Evolutionary conservation across 2,329 filamentous ascomycete species (phyloP), one percentile per base, ranked within the genome.

Genomic region (Trichoderma afroharzianum): DNA sequence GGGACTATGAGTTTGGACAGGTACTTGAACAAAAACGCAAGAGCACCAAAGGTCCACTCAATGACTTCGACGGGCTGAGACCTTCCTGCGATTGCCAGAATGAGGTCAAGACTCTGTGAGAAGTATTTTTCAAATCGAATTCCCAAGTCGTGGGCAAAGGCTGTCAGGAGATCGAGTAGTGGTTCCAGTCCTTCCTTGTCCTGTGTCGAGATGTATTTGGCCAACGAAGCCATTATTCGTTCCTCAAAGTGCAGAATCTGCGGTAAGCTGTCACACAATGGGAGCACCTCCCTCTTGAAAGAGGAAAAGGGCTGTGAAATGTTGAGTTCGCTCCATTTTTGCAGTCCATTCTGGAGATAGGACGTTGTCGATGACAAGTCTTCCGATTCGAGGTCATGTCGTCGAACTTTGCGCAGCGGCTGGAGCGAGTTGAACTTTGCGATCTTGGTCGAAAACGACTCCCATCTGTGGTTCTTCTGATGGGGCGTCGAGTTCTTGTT

Each of bases 1-100:
- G 94, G 92, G 0, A 96, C 92, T 26, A 99, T 83, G 0, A 98
- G 87, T 74, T 93, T 91, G 2, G 94, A 97, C 6, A 99, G 88
- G 78, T 98, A 98, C 80, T 99, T 99, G 88, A 99, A 98, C 53
- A 98, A 86, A 86, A 97, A 99, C 59, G 96, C 94, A 70, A 99
- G 85, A 76, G 93, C 95, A 14, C 92, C 94, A 82, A 99, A 99
- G 64, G 93, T 95, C 95, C 95, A 98, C 83, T 99, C 96, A 64
- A 98, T 93, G n/a, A 97, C 94, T 74, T 95, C 93, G 30, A 93
- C 91, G 77, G 93, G 92, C 71, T 92, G 87, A 68, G 93, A 90
- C 76, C 90, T 92, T 68, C 91, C 91, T 12, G 94, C 95, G 74
- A 98, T 88, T 18, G 90, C 89, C 50, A 93, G 88, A 69, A 99